These are phyloP conservation scores for Candida sanyiensis DNA, from an alignment of 805 yeast genomes.

Conservation along the genomic window DNA sequence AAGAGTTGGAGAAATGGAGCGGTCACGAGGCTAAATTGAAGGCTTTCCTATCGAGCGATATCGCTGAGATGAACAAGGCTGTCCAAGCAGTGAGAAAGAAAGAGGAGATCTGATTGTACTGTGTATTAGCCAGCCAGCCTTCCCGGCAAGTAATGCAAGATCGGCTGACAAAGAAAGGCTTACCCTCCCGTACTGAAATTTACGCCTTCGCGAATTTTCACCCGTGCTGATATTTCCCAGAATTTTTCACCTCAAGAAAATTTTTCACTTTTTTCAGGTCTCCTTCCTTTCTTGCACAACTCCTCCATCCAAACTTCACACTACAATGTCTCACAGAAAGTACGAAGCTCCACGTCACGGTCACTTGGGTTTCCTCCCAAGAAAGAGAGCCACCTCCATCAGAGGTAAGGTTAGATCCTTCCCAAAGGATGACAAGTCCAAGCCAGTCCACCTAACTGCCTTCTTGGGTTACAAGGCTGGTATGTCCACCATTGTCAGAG, in stretches of 20 bases:
- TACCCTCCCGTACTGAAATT: slow-evolving; percentile 1
- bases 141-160: too few species aligned
- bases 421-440: slow-evolving; percentile 97
- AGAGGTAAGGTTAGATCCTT: slow-evolving; percentile 99
- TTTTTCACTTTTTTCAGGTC: slow-evolving; percentile 15
- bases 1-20: slow-evolving; percentile 19
- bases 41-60: slow-evolving; percentile 18
- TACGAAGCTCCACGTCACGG: slow-evolving; percentile 99
- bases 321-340: slow-evolving; percentile 97
- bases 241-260: slow-evolving; percentile 19
- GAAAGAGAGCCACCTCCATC: slow-evolving; percentile 98
- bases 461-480: slow-evolving; percentile 99
- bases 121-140: too few species aligned
- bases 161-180: too few species aligned
- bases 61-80: slow-evolving; percentile 19
- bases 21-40: slow-evolving; percentile 20
- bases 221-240: too few species aligned
- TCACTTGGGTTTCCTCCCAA: slow-evolving; percentile 98
- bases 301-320: slow-evolving; percentile 21
- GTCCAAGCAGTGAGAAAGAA: slow-evolving; percentile 12
- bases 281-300: slow-evolving; percentile 1
- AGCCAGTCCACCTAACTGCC: slow-evolving; percentile 98
- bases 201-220: neutral
- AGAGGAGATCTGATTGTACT: slow-evolving; percentile 8
- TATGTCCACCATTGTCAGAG: slow-evolving; percentile 99